These are phyloP conservation scores for Phragmites australis DNA, from an alignment of 176 grass and related monocot genomes.

Conservation along the genomic window DNA sequence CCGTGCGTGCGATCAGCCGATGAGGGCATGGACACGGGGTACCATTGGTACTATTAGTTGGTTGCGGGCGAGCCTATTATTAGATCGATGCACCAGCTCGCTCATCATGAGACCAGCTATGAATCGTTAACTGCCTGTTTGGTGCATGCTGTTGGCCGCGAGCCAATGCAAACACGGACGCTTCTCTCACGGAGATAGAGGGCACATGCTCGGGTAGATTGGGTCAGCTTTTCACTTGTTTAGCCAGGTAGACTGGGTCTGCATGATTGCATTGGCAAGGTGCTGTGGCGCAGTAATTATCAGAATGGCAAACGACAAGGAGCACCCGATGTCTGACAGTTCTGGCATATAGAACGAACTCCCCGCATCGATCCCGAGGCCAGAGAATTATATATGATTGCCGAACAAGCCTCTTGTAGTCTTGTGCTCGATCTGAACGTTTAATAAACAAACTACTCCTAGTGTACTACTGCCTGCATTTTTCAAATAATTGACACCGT, in stretches of 20 bases:
- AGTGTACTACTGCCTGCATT: too few species aligned
- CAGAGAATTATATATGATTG: conserved; percentile 30
- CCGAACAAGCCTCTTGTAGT: conserved; percentile 20
- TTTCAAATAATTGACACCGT: too few species aligned
- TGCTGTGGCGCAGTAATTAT: not conserved
- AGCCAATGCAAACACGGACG: not conserved
- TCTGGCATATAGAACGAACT: conserved; percentile 40
- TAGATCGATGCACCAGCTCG: conserved; percentile 8
- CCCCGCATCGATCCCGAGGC: conserved; percentile 39
- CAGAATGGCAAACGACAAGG: not conserved
- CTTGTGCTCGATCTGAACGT: not conserved
- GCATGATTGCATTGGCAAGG: not conserved
- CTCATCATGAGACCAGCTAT: not conserved
- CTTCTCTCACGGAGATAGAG: too few species aligned
- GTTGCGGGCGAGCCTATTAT: not conserved
- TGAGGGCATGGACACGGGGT: too few species aligned
- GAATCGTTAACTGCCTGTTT: conserved; percentile 18
- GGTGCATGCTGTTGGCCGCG: conserved; percentile 19
- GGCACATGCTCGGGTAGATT: too few species aligned
- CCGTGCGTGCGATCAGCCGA: too few species aligned
- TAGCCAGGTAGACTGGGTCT: not conserved
- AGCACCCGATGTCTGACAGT: conserved; percentile 42
- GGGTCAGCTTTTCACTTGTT: too few species aligned
- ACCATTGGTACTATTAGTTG: too few species aligned
- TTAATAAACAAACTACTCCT: not conserved